phyloP scores from a whole-genome alignment of 2,329 filamentous ascomycete species.

The Aspergillus aculeatinus region DNA sequence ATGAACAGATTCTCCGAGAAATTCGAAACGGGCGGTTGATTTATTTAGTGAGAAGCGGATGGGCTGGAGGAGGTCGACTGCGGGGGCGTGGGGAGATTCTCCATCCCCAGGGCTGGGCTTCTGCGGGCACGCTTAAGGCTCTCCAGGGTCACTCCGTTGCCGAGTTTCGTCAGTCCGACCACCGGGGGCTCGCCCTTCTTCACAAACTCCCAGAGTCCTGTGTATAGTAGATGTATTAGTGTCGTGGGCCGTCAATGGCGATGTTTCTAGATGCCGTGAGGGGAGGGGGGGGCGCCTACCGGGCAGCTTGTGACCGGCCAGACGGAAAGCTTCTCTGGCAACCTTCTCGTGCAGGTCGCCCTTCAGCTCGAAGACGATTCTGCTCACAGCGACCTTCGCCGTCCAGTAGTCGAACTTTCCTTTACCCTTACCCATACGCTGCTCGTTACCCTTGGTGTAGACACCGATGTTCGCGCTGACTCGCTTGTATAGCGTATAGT shows the following conservation, averaged over 20 bases:
- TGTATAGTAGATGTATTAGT: slow-evolving; percentile 21
- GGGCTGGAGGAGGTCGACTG: slow-evolving; percentile 37
- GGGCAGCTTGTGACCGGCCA: slow-evolving; percentile 93
- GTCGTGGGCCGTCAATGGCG: background rate
- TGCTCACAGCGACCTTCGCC: slow-evolving; percentile 81
- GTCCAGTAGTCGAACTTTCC: slow-evolving; percentile 98
- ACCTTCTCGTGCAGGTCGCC: slow-evolving; percentile 93
- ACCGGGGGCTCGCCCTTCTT: slow-evolving; percentile 86
- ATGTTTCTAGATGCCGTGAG: slow-evolving; percentile 9
- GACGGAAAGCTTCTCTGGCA: slow-evolving; percentile 84
- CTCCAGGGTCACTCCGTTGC: slow-evolving; percentile 75
- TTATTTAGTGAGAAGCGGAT: slow-evolving; percentile 36
- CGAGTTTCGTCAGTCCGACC: slow-evolving; percentile 88
- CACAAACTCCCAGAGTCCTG: slow-evolving; percentile 77
- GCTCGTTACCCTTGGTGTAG: slow-evolving; percentile 92
- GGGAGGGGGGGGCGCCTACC: slow-evolving; percentile 54
- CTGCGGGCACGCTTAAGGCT: slow-evolving; percentile 78
- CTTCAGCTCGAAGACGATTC: slow-evolving; percentile 88
- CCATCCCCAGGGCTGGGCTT: slow-evolving; percentile 52
- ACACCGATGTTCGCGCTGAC: slow-evolving; percentile 92
- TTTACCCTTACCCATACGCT: slow-evolving; percentile 99
- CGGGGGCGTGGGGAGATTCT: slow-evolving; percentile 30
- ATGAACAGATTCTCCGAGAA: slow-evolving; percentile 5
- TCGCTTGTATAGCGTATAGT: slow-evolving; percentile 88
- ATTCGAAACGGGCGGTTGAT: background rate